Evolutionary conservation across 2,329 filamentous ascomycete species (phyloP).

Genomic region (Monosporascus sp.): DNA sequence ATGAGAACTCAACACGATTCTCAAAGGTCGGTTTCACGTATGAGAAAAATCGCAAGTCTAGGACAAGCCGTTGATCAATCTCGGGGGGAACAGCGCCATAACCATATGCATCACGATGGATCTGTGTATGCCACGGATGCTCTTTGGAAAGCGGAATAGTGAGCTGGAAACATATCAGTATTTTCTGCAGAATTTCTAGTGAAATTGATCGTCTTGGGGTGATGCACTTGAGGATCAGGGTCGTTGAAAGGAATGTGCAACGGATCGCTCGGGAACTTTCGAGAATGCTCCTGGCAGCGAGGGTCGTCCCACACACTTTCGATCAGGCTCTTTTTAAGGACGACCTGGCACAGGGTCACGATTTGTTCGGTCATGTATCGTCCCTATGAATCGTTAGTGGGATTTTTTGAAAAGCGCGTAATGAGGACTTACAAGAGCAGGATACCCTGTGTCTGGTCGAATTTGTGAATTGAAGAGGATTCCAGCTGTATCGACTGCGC

Average conservation of each 20-base stretch:
- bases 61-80: constrained; percentile 15
- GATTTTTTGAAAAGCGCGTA: not conserved
- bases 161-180: no score
- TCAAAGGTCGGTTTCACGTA: constrained; percentile 6
- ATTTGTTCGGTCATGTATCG: constrained; percentile 20
- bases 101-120: constrained; percentile 22
- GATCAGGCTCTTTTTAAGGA: constrained; percentile 12
- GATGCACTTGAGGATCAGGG: constrained; percentile 11
- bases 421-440: constrained; percentile 6
- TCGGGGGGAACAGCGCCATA: constrained; percentile 15
- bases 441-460: constrained; percentile 3
- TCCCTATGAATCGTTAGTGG: constrained; percentile 6
- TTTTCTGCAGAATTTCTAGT: no score
- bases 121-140: constrained; percentile 21
- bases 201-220: no score
- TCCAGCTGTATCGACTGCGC: constrained; percentile 19
- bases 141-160: constrained; percentile 10
- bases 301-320: no score
- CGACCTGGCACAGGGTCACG: constrained; percentile 22
- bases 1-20: constrained; percentile 12
- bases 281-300: no score
- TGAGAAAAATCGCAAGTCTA: constrained; percentile 17
- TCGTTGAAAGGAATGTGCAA: constrained; percentile 12
- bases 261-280: constrained; percentile 3
- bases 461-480: constrained; percentile 14